Evolutionary conservation across 129 eudicot genomes (phyloP).

Genomic region (Flaveria ramosissima): DNA sequence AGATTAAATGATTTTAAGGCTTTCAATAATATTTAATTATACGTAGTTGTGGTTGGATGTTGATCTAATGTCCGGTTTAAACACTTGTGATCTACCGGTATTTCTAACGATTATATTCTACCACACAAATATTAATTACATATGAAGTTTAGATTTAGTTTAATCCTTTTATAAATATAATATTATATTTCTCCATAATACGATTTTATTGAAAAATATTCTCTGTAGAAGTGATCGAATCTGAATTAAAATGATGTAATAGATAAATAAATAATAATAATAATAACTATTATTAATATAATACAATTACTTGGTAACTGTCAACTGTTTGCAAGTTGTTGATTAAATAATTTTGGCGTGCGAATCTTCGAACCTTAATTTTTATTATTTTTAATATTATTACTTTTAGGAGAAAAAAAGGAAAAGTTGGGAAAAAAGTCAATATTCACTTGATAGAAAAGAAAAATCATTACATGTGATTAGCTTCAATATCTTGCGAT

Average conservation of each 20-base stretch:
- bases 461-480: constrained; percentile 26
- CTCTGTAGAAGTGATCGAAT: background rate
- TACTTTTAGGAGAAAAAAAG: background rate
- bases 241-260: background rate
- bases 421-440: constrained; percentile 23
- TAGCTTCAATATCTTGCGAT: background rate
- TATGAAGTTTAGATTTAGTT: no score
- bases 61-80: no score
- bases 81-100: no score
- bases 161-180: background rate
- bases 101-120: no score
- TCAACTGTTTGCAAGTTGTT: constrained; percentile 33
- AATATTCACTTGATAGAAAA: constrained; percentile 27
- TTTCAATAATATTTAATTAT: no score
- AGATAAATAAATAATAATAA: background rate
- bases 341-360: constrained; percentile 31
- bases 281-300: background rate
- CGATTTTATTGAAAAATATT: background rate
- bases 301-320: constrained; percentile 30
- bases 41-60: no score
- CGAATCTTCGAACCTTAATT: constrained; percentile 26
- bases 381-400: background rate
- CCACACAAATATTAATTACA: background rate
- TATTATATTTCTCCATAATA: background rate
- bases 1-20: no score